Evolutionary conservation across 2,329 filamentous ascomycete genomes (phyloP).

Genomic region (Epicoccum sorghinum): DNA sequence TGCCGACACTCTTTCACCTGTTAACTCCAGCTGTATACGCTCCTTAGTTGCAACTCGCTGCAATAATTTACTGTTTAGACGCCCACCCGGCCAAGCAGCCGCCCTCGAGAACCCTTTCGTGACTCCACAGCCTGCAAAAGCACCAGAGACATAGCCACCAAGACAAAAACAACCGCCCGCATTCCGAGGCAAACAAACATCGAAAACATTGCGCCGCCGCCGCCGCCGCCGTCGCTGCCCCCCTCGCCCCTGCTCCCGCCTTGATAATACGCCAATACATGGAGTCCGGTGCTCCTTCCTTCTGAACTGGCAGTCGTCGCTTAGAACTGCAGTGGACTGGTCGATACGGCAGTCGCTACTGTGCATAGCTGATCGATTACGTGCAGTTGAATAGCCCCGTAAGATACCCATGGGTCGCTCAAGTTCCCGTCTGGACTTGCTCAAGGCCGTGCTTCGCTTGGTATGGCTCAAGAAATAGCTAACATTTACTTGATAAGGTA

Average conservation of each 20-base stretch:
- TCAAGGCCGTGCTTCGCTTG: background rate
- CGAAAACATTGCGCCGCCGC: conserved; percentile 1
- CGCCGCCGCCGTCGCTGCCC: conserved; percentile 12
- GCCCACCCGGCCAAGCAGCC: conserved; percentile 23
- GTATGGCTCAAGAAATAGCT: background rate
- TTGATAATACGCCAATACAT: conserved; percentile 29
- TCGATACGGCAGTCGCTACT: background rate
- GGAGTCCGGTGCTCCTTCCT: conserved; percentile 30
- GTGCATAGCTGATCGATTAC: conserved; percentile 14
- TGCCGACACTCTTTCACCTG: conserved; percentile 30
- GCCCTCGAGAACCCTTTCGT: conserved; percentile 8
- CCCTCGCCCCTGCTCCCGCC: conserved; percentile 16
- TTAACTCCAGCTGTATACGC: conserved; percentile 28
- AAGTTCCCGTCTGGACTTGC: background rate
- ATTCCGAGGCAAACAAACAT: conserved; percentile 3
- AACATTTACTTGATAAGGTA: conserved; percentile 29
- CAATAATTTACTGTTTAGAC: conserved; percentile 28
- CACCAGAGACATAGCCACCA: conserved; percentile 1
- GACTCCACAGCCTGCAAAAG: conserved; percentile 3
- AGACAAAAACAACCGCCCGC: conserved; percentile 5
- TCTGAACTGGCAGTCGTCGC: conserved; percentile 16
- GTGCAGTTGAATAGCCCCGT: conserved; percentile 9
- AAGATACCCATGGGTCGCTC: conserved; percentile 3
- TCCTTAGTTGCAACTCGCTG: conserved; percentile 25
- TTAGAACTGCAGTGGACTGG: background rate